These are phyloP conservation scores for Rhododendron simsii DNA, from an alignment of 148 eudicot species.

Conservation along the genomic window DNA sequence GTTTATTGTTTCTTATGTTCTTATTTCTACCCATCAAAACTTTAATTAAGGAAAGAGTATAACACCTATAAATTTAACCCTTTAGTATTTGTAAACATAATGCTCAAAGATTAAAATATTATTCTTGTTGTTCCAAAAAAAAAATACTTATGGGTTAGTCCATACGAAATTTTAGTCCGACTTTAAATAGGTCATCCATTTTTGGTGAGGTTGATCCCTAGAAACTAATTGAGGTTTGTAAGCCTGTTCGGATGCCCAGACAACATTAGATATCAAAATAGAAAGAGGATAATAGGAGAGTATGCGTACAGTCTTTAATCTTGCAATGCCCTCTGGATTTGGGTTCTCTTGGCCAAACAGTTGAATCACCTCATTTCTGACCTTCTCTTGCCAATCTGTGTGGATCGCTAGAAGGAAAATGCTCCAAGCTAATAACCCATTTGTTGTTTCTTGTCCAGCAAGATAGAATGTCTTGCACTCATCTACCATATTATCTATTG, in stretches of 20 bases:
- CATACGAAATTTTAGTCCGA: no score
- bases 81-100: not conserved
- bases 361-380: constrained; percentile 6
- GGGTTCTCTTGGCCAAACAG: constrained; percentile 3
- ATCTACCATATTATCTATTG: constrained; percentile 5
- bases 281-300: not conserved
- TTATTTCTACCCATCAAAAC: not conserved
- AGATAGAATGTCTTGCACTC: constrained; percentile 10
- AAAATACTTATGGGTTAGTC: no score
- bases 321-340: not conserved
- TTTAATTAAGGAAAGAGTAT: not conserved
- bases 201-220: no score
- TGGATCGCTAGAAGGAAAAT: constrained; percentile 1
- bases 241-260: not conserved
- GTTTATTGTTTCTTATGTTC: no score
- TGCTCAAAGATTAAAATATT: no score
- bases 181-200: no score
- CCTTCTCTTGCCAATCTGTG: constrained; percentile 13
- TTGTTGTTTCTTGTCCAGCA: constrained; percentile 7
- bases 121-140: no score
- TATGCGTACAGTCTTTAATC: constrained; percentile 5
- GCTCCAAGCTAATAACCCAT: not conserved
- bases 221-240: no score
- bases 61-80: not conserved
- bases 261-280: no score